These are phyloP conservation scores for Polychaeton citri DNA, from an alignment of 2,329 filamentous ascomycete species.

Conservation along the genomic window DNA sequence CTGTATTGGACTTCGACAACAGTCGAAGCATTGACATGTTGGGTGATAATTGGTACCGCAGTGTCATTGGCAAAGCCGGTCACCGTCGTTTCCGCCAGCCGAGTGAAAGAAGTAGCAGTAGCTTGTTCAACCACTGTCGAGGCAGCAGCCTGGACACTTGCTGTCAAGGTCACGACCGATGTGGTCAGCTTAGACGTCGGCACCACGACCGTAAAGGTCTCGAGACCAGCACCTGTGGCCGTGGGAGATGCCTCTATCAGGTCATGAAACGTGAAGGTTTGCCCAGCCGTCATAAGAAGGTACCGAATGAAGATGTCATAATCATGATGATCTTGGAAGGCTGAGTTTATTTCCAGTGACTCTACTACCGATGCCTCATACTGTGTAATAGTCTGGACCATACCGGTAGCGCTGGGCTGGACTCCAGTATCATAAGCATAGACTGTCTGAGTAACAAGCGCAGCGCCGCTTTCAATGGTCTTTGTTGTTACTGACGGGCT, in stretches of 20 bases:
- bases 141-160: not conserved
- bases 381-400: not conserved
- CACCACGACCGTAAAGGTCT: not conserved
- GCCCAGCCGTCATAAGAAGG: not conserved
- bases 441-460: no score
- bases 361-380: not conserved
- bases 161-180: not conserved
- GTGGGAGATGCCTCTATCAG: not conserved
- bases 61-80: no score
- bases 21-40: no score
- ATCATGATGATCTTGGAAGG: not conserved
- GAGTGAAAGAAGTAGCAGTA: not conserved
- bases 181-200: not conserved
- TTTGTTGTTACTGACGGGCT: no score
- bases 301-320: not conserved
- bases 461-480: no score
- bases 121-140: not conserved
- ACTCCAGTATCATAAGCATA: no score
- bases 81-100: no score
- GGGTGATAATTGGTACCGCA: no score
- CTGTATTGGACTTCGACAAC: no score
- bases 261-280: not conserved
- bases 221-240: not conserved
- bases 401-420: no score
- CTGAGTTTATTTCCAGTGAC: not conserved